Evolutionary conservation across 176 grass and related monocot species (phyloP), one percentile per base, ranked within the genome.

Genomic region (Zoysia japonica): DNA sequence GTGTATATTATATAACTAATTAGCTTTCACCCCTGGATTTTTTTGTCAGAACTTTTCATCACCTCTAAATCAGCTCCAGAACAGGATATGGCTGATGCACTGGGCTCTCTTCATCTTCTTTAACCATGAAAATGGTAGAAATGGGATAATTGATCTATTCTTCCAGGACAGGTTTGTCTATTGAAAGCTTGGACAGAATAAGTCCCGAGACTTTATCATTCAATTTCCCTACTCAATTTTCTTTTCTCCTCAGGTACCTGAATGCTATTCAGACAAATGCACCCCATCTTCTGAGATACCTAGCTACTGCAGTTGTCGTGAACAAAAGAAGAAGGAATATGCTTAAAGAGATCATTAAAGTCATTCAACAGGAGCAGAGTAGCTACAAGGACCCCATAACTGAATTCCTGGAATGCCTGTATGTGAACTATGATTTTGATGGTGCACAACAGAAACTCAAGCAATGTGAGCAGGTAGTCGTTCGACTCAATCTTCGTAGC

Each of bases 321-420:
- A 90, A 97, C 78, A 97, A 97, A 92, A 90, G 95, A 70, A 92
- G 95, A 85, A 92, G 95, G 72, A 97, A 97, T 79, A 88, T 92
- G 87, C 87, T 97, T 65, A 97, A 94, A 74, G 94, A 94, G 46
- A 65, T 97, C 42, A 89, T 94, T 67, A 94, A 92, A 84, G 89
- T 97, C 79, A 92, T 97, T 82, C 91, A 94, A 51, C 89, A 92
- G 28, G 94, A 97, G 75, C 94, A 90, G 61, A 77, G 94, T 4
- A 75, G 70, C 59, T 94, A 94, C 48, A 94, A 87, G 59, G 91
- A 97, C 73, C 94, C 91, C 16, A 83, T 94, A 73, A 97, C 85
- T 77, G 89, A 92, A 71, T 94, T 97, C 61, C 76, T 92, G 2
- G 91, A 97, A 75, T 94, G 91, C 54, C 77, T 97, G 52, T 88